Base-by-base conservation (phyloP, 306 rosid species). In the Heteromeles arbutifolia region DNA sequence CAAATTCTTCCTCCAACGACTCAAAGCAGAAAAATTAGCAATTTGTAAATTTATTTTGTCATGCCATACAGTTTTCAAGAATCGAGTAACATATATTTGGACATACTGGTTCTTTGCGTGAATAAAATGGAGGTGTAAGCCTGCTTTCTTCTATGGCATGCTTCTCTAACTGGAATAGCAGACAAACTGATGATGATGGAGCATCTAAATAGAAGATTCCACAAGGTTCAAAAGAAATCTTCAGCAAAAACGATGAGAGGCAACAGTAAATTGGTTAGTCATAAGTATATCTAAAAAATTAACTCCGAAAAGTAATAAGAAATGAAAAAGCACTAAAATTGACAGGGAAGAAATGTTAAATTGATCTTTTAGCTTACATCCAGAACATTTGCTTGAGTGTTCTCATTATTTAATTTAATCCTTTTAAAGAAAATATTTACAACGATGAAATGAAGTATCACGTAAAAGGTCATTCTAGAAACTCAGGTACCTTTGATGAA, bases 61-160 rank as follows among this genome's bases (percentile, higher is more conserved):
- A 68, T 12, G 18, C 24, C 32, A 56, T 56, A 4, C 11, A n/a
- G 52, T 45, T 45, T 45, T 54, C 56, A 63, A 53, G 6, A 12
- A 70, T 28, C 56, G 70, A 48, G 76, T 22, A 62, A 76, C 65
- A 57, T 34, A 48, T 58, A 69, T 59, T 66, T 75, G 83, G 78
- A 86, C 92, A 65, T 91, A 94, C 99, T 56, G 93, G 86, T 80
- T 95, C 99, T 90, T 95, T 95, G 63, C 96, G 99, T 37, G 97
- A 90, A 90, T 95, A 95, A 79, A 90, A 97, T 65, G 97, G 89
- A 83, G 97, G 80, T 17, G 92, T 75, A 77, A 95, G 91, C 75
- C 99, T 97, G 74, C 97, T 96, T 84, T 95, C 97, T 83, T 95
- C 99, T 21, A 96, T 87, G 72, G 91, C 93, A 89, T 95, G 97